phyloP scores from a whole-genome alignment of 2,329 filamentous ascomycete genomes.

The Triangularia verruculosa region DNA sequence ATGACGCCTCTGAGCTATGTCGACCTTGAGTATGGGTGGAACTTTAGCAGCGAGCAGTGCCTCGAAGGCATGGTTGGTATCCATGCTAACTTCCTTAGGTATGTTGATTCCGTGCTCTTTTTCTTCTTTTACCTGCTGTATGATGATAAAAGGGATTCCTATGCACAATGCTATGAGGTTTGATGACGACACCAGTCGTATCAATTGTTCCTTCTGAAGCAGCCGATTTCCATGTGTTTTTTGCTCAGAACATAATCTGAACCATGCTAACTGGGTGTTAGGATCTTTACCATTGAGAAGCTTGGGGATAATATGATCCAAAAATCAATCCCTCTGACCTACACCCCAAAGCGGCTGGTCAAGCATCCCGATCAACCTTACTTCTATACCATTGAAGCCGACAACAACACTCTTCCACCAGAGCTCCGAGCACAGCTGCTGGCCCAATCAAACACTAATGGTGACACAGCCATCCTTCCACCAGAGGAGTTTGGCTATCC shows the following conservation, averaged over 20 bases:
- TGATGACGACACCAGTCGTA: conserved; percentile 46
- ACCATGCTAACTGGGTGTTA: conserved; percentile 39
- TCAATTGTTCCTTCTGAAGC: conserved; percentile 98
- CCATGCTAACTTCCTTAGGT: conserved; percentile 84
- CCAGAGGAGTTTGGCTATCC: conserved; percentile 88
- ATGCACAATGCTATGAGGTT: conserved; percentile 55
- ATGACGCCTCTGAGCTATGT: conserved; percentile 89
- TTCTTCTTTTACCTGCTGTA: conserved; percentile 32
- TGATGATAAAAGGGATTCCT: conserved; percentile 67
- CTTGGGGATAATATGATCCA: conserved; percentile 82
- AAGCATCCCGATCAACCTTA: conserved; percentile 84
- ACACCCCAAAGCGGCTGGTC: conserved; percentile 85
- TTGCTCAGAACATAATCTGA: conserved; percentile 4
- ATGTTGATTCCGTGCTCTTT: conserved; percentile 40
- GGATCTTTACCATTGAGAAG: conserved; percentile 89
- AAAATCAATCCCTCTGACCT: conserved; percentile 79
- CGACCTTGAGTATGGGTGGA: conserved; percentile 89
- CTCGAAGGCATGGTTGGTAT: conserved; percentile 93
- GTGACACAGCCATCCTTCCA: conserved; percentile 66
- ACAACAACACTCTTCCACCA: conserved; percentile 84
- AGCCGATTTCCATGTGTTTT: conserved; percentile 32
- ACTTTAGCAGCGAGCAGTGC: conserved; percentile 93
- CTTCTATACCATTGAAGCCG: conserved; percentile 92
- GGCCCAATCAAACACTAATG: conserved; percentile 67
- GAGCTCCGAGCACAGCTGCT: conserved; percentile 74